Evolutionary conservation across 2,329 filamentous ascomycete species (phyloP).

Genomic region (Sarocladium strictum): DNA sequence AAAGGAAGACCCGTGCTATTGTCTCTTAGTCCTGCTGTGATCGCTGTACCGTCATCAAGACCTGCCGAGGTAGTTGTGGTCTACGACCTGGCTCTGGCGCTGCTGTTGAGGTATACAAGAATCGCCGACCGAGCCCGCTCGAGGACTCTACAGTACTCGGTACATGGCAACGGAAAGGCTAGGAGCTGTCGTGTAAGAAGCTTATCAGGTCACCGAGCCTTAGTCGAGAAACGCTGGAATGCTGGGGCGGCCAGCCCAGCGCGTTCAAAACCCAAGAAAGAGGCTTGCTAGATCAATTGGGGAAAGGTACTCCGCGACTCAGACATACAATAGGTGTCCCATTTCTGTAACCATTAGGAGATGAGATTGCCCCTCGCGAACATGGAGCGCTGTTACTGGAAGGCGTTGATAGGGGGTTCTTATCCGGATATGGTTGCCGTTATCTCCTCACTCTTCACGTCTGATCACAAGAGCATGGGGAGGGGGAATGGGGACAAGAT

Average conservation of each 20-base stretch:
- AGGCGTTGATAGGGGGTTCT: not conserved
- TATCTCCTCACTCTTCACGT: not conserved
- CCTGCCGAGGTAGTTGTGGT: not conserved
- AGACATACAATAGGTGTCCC: too few species aligned
- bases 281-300: not conserved
- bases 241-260: too few species aligned
- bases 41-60: not conserved
- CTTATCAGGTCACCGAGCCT: not conserved
- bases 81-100: not conserved
- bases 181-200: not conserved
- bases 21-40: not conserved
- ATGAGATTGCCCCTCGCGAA: not conserved
- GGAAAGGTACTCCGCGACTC: not conserved
- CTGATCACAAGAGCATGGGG: not conserved
- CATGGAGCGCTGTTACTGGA: not conserved
- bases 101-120: not conserved
- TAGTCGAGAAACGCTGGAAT: not conserved
- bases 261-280: too few species aligned
- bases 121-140: not conserved
- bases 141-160: not conserved
- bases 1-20: not conserved
- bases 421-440: not conserved
- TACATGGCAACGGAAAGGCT: not conserved
- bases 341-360: not conserved
- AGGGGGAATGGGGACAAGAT: not conserved